Evolutionary conservation across 2,329 filamentous ascomycete species (phyloP).

Genomic region (Aureobasidium pullulans): DNA sequence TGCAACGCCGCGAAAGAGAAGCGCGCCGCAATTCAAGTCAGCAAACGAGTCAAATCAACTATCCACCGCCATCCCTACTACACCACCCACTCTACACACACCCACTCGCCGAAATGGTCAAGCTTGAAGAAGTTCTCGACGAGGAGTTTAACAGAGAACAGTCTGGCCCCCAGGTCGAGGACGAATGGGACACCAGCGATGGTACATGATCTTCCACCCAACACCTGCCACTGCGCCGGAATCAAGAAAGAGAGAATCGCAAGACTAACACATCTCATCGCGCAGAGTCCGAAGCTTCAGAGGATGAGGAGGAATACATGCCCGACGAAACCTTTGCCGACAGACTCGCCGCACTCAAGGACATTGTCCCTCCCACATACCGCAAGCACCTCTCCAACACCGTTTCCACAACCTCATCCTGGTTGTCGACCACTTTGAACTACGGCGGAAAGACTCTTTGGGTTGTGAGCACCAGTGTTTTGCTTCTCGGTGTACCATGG

Average conservation of each 20-base stretch:
- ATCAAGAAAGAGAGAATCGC: neutral
- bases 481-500: conserved; percentile 88
- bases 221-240: conserved; percentile 76
- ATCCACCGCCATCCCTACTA: neutral
- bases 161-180: conserved; percentile 61
- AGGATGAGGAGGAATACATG: conserved; percentile 56
- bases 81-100: neutral
- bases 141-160: conserved; percentile 79
- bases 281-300: conserved; percentile 68
- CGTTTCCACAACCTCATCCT: conserved; percentile 45
- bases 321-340: conserved; percentile 41
- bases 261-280: neutral
- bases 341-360: conserved; percentile 36
- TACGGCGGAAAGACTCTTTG: conserved; percentile 83
- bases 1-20: neutral
- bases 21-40: neutral
- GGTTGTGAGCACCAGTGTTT: conserved; percentile 81
- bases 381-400: conserved; percentile 34
- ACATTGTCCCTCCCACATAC: conserved; percentile 39
- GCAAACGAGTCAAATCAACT: neutral
- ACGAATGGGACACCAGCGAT: conserved; percentile 84
- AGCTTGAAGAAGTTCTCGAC: conserved; percentile 93
- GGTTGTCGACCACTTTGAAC: conserved; percentile 53
- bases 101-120: conserved; percentile 63
- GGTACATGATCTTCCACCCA: conserved; percentile 49